Conservation (phyloP, 176 grass and related monocot genomes). For the Carex kokanica region DNA sequence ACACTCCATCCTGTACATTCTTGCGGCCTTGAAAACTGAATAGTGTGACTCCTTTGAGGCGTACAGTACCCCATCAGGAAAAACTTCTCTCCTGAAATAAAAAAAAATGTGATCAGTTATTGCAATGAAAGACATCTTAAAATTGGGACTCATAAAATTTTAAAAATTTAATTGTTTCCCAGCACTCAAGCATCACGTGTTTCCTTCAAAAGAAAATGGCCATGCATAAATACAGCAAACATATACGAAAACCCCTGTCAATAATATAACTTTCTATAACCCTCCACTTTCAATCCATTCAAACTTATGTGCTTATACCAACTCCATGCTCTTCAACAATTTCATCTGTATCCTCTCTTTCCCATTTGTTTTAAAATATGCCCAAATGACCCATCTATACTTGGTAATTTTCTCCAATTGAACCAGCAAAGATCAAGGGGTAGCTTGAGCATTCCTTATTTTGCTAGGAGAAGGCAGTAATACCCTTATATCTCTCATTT, state of each 20-base stretch:
- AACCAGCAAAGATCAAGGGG: background rate
- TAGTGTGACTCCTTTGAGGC: conserved; percentile 77
- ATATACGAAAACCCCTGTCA: background rate
- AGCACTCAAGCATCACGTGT: background rate
- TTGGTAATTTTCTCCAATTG: background rate
- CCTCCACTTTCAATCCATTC: background rate
- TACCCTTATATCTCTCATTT: background rate
- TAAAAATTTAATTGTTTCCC: background rate
- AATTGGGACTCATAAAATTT: background rate
- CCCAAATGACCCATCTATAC: background rate
- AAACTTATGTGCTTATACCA: background rate
- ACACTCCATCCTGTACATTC: conserved; percentile 93
- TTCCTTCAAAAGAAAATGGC: background rate
- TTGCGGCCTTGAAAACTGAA: conserved; percentile 87
- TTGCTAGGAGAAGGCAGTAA: background rate
- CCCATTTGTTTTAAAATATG: background rate
- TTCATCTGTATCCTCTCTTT: background rate
- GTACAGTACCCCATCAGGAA: conserved; percentile 67
- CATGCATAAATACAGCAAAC: background rate
- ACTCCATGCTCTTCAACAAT: background rate
- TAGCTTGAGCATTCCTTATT: background rate
- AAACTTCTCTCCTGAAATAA: conserved; percentile 62
- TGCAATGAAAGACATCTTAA: background rate
- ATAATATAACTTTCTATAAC: background rate
- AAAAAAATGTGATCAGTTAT: background rate